Conservation (phyloP, 2,329 filamentous ascomycete species). For the Aureobasidium sp. region DNA sequence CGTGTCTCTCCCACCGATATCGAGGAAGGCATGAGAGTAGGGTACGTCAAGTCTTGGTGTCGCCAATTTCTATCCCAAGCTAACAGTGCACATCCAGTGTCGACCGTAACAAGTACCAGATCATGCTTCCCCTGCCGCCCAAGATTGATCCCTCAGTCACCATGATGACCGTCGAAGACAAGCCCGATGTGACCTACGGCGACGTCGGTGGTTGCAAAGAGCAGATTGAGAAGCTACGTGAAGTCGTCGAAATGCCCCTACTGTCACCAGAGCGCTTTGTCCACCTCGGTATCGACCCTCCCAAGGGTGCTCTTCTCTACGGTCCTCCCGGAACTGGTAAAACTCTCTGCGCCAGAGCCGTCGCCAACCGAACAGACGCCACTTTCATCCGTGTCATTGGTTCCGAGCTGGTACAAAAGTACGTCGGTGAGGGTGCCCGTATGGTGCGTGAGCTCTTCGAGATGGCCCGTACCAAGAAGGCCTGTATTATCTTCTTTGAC, state of each 20-base stretch:
- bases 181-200: conserved; percentile 97
- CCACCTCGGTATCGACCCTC: conserved; percentile 96
- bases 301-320: conserved; percentile 94
- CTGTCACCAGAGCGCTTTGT: conserved; percentile 95
- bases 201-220: conserved; percentile 99
- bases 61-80: not conserved
- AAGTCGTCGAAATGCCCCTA: conserved; percentile 97
- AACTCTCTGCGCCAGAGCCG: conserved; percentile 92
- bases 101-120: conserved; percentile 98
- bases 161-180: conserved; percentile 99
- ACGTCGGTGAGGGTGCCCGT: conserved; percentile 93
- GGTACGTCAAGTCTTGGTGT: conserved; percentile 42
- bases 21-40: conserved; percentile 97
- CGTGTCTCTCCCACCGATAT: conserved; percentile 97
- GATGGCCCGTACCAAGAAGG: conserved; percentile 99
- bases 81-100: conserved; percentile 46
- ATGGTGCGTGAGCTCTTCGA: conserved; percentile 99
- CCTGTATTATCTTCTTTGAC: conserved; percentile 99
- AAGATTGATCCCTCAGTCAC: conserved; percentile 99
- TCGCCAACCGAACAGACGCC: conserved; percentile 95
- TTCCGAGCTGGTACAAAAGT: conserved; percentile 96
- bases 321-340: conserved; percentile 98
- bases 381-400: conserved; percentile 99
- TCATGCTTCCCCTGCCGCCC: conserved; percentile 87
- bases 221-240: conserved; percentile 96